These are phyloP conservation scores for Edaphochlamys debaryana DNA, from an alignment of 139 green algal genomes.

Conservation along the genomic window DNA sequence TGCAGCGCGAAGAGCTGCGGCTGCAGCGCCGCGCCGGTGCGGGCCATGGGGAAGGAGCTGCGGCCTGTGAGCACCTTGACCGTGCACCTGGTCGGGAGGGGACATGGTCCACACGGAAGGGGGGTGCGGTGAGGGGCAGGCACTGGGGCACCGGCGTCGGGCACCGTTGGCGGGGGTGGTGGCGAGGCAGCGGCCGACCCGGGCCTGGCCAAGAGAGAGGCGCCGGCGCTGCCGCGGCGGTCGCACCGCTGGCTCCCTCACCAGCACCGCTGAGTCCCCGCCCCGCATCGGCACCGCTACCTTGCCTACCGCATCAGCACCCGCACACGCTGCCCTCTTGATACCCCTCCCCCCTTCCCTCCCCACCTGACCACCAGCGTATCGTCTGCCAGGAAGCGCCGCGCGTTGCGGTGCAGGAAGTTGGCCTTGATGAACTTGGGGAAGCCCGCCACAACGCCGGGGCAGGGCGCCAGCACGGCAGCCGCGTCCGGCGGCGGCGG, in stretches of 20 bases:
- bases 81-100: conserved; percentile 32
- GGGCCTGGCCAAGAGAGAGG: too few species aligned
- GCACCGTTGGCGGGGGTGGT: too few species aligned
- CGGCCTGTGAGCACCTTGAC: conserved; percentile 60
- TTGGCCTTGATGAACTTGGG: conserved; percentile 53
- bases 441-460: conserved; percentile 56
- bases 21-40: neutral
- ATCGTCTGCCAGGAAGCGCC: conserved; percentile 55
- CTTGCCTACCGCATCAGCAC: neutral
- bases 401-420: conserved; percentile 45
- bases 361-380: conserved; percentile 44
- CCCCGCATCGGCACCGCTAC: too few species aligned
- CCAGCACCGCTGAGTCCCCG: too few species aligned
- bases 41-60: conserved; percentile 42
- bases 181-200: too few species aligned
- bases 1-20: neutral
- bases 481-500: neutral
- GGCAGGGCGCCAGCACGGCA: neutral
- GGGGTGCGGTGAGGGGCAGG: too few species aligned
- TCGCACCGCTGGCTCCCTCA: too few species aligned
- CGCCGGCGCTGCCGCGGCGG: too few species aligned
- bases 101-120: neutral
- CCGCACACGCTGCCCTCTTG: too few species aligned
- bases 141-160: too few species aligned
- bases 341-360: neutral